Evolutionary conservation across 2,329 filamentous ascomycete genomes (phyloP).

Genomic region (Pyricularia grisea): DNA sequence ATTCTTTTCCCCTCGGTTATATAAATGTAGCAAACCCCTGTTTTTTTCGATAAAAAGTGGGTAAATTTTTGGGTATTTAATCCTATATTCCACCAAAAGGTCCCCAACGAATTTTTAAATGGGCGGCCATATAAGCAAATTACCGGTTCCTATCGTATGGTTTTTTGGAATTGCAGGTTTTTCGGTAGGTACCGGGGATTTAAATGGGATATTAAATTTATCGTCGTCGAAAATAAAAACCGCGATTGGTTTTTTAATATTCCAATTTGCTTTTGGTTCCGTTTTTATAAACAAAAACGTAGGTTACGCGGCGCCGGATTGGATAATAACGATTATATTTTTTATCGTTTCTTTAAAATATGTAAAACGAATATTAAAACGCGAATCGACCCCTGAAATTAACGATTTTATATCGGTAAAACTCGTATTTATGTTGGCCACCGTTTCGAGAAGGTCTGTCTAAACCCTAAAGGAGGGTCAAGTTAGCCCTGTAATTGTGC

Average conservation of each 20-base stretch:
- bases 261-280: neutral
- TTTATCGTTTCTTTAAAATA: neutral
- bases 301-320: neutral
- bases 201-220: constrained; percentile 35
- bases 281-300: neutral
- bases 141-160: constrained; percentile 83
- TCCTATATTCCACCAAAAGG: constrained; percentile 30
- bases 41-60: constrained; percentile 68
- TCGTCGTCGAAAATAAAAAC: neutral
- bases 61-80: constrained; percentile 54
- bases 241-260: no score
- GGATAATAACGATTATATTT: neutral
- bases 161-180: constrained; percentile 69
- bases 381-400: neutral
- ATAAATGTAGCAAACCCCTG: constrained; percentile 63
- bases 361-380: neutral
- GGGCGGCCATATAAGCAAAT: constrained; percentile 65
- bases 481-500: neutral
- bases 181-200: constrained; percentile 42
- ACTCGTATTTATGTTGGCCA: neutral
- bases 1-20: constrained; percentile 66
- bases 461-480: neutral
- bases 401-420: neutral
- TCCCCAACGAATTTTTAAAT: constrained; percentile 54
- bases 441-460: neutral